Evolutionary conservation across 768 basidiomycete genomes (phyloP).

Genomic region (Pleurotus giganteus): DNA sequence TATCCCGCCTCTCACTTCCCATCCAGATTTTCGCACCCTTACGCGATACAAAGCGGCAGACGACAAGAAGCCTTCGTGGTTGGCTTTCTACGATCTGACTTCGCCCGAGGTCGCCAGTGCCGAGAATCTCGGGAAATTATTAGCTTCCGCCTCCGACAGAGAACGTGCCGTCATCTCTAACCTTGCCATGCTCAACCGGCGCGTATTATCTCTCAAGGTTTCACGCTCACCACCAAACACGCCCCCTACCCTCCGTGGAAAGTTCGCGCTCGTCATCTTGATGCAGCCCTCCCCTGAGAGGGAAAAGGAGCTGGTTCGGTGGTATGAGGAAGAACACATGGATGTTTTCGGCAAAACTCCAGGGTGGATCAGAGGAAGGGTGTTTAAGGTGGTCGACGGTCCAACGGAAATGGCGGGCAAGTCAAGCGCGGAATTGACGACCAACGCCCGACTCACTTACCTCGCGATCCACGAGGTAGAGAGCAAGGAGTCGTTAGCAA

Average conservation of each 20-base stretch:
- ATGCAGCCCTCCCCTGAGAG: constrained; percentile 18
- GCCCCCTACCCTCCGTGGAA: not conserved
- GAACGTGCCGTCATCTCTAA: not conserved
- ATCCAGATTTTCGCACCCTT: constrained; percentile 24
- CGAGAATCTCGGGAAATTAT: not conserved
- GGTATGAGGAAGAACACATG: constrained; percentile 36
- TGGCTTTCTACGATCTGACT: constrained; percentile 27
- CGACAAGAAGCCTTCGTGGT: constrained; percentile 23
- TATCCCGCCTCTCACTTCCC: constrained; percentile 23
- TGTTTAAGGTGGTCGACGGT: constrained; percentile 25
- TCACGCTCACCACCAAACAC: not conserved
- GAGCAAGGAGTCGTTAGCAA: constrained; percentile 15
- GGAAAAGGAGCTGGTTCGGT: constrained; percentile 31
- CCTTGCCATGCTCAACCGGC: not conserved
- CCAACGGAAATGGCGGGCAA: constrained; percentile 15
- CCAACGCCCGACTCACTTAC: constrained; percentile 18
- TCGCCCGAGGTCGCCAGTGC: constrained; percentile 15
- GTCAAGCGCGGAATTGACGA: constrained; percentile 11
- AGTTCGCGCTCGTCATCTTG: constrained; percentile 22
- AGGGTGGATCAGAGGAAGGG: constrained; percentile 27
- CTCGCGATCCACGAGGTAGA: constrained; percentile 29
- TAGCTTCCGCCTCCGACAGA: not conserved
- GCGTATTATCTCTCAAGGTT: not conserved
- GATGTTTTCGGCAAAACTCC: constrained; percentile 23
- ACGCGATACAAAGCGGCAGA: constrained; percentile 27